These are phyloP conservation scores for Coemansia sp. DNA, from an alignment of 192 early-diverging fungal genomes.

Conservation along the genomic window DNA sequence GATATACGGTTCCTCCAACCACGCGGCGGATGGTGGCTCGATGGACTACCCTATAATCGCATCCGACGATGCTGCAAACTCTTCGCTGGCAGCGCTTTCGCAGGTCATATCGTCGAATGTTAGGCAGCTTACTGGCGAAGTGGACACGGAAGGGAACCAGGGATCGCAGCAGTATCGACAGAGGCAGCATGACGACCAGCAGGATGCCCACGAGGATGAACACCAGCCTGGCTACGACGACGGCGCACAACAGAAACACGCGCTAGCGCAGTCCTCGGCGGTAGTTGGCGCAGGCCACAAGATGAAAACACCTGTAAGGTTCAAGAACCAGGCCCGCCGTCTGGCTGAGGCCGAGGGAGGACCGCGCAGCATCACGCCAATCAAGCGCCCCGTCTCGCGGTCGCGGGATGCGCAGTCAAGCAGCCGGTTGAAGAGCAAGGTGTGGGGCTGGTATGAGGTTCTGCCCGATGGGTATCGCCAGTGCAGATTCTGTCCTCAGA, in stretches of 20 bases:
- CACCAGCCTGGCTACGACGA: slow-evolving; percentile 11
- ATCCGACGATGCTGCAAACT: slow-evolving; percentile 24
- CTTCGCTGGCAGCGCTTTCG: slow-evolving; percentile 42
- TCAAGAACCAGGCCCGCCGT: slow-evolving; percentile 19
- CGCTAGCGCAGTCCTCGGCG: slow-evolving; percentile 8
- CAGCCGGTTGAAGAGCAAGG: slow-evolving; percentile 51
- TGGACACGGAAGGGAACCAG: neutral
- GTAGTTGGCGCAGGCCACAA: neutral
- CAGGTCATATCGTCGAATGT: slow-evolving; percentile 44
- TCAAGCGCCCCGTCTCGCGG: slow-evolving; percentile 26
- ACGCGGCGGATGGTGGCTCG: slow-evolving; percentile 23
- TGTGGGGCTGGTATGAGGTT: slow-evolving; percentile 54
- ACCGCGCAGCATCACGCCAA: slow-evolving; percentile 20
- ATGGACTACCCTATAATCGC: slow-evolving; percentile 43
- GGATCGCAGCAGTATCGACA: slow-evolving; percentile 6
- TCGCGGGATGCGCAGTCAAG: slow-evolving; percentile 21
- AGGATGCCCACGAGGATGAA: slow-evolving; percentile 11
- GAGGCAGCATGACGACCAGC: neutral
- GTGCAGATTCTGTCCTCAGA: slow-evolving; percentile 49
- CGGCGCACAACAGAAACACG: neutral
- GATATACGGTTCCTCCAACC: slow-evolving; percentile 23
- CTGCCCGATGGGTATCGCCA: slow-evolving; percentile 43
- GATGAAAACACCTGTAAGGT: slow-evolving; percentile 18
- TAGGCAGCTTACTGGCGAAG: slow-evolving; percentile 18
- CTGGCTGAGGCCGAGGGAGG: slow-evolving; percentile 10